Conservation (phyloP, 805 yeast genomes). For the Danielia oregonensis region DNA sequence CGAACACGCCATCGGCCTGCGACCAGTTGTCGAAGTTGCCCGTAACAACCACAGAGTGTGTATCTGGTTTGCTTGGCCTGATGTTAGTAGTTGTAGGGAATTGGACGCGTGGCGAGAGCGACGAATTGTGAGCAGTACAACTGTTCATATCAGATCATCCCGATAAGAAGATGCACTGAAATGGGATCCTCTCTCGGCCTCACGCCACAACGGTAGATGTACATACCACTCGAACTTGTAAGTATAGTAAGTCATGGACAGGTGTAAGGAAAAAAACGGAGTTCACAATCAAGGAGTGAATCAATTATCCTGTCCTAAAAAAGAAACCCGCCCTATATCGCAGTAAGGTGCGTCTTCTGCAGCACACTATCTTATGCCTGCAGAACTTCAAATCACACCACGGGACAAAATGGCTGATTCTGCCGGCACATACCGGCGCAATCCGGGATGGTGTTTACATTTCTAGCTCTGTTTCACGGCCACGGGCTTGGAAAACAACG, state of each 20-base stretch:
- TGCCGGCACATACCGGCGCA: too few relatives aligned
- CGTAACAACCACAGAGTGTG: slow-evolving; percentile 30
- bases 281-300: neutral
- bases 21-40: slow-evolving; percentile 43
- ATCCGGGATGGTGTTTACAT: too few relatives aligned
- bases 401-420: too few relatives aligned
- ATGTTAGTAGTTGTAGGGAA: slow-evolving; percentile 5
- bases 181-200: too few relatives aligned
- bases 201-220: neutral
- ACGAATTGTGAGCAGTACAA: neutral
- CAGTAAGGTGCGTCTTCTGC: too few relatives aligned
- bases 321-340: neutral
- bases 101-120: too few relatives aligned
- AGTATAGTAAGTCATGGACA: slow-evolving; percentile 7
- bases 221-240: slow-evolving; percentile 9
- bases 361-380: too few relatives aligned
- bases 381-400: too few relatives aligned
- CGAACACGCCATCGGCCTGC: slow-evolving; percentile 16
- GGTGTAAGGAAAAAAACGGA: neutral
- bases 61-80: slow-evolving; percentile 15
- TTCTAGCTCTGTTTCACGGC: too few relatives aligned
- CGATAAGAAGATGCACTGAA: too few relatives aligned
- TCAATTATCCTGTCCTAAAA: neutral
- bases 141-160: neutral
- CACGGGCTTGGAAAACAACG: too few relatives aligned